Percentiles rank a stretch among this genome's conserved stretches.
These are phyloP conservation scores for Aristolochia californica DNA, from an alignment of 164 flowering plant genomes.

Conservation along the genomic window DNA sequence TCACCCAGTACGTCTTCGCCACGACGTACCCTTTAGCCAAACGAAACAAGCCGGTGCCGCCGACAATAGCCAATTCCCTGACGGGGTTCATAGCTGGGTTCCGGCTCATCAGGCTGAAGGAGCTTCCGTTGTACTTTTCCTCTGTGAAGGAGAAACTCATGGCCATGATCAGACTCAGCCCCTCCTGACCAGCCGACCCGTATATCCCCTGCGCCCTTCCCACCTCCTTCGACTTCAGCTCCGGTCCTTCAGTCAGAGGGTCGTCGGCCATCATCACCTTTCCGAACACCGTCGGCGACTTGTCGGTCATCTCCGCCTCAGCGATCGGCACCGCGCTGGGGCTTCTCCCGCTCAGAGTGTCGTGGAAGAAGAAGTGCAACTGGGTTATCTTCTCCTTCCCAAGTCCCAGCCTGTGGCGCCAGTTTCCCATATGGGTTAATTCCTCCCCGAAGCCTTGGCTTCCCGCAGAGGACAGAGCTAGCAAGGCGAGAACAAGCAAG, in stretches of 20 bases:
- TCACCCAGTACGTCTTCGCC: conserved; percentile 23
- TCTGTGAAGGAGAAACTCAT: conserved; percentile 3
- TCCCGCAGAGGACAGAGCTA: neutral
- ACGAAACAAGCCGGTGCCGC: conserved; percentile 39
- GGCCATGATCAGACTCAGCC: conserved; percentile 6
- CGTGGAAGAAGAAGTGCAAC: conserved; percentile 11
- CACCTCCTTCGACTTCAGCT: conserved; percentile 3
- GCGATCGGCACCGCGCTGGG: conserved; percentile 7
- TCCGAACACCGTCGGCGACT: conserved; percentile 4
- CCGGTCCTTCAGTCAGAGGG: conserved; percentile 6
- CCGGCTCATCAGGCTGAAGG: conserved; percentile 25
- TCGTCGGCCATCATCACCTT: conserved; percentile 10
- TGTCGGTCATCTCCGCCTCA: neutral
- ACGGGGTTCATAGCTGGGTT: conserved; percentile 22
- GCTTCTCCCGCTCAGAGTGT: conserved; percentile 3
- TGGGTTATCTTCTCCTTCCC: conserved; percentile 12
- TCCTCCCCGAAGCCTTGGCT: neutral
- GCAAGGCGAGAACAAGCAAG: neutral
- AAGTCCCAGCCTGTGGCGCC: conserved; percentile 9
- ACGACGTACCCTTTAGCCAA: conserved; percentile 32
- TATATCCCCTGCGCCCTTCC: conserved; percentile 10
- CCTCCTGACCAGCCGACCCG: conserved; percentile 3
- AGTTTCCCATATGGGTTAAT: neutral
- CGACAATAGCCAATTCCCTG: conserved; percentile 37
- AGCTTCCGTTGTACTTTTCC: conserved; percentile 25